phyloP scores from a whole-genome alignment of 352 stramenopile genomes.

The Pythium vanterpoolii region DNA sequence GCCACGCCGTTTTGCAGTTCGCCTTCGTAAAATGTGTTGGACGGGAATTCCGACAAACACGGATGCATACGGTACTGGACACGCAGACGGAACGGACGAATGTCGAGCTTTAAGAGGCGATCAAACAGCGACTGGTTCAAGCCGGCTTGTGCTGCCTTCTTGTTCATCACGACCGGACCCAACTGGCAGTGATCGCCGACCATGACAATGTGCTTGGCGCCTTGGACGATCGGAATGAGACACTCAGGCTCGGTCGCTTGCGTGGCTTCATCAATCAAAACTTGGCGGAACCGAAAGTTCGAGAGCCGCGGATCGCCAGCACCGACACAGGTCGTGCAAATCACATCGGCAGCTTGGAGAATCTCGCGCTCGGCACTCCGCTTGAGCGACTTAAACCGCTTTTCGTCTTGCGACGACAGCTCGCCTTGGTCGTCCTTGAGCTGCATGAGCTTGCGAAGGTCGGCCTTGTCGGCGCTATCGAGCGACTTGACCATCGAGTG shows the following conservation, averaged over 20 bases:
- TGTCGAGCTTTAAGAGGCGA: conserved; percentile 93
- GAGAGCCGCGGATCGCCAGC: conserved; percentile 96
- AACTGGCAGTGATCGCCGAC: conserved; percentile 99
- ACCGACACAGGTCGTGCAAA: conserved; percentile 99
- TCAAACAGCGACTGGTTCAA: conserved; percentile 98
- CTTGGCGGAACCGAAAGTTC: conserved; percentile 98
- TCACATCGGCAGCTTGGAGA: conserved; percentile 97
- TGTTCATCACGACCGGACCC: conserved; percentile 98
- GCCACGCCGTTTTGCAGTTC: conserved; percentile 98
- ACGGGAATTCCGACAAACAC: conserved; percentile 98
- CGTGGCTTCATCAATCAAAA: conserved; percentile 99
- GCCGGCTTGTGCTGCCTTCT: conserved; percentile 96
- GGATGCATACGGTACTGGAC: conserved; percentile 99
- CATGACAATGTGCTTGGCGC: conserved; percentile 98
- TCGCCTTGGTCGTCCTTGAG: conserved; percentile 96
- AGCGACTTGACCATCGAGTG: conserved; percentile 96
- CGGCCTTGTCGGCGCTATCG: conserved; percentile 87
- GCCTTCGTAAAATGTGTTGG: conserved; percentile 99
- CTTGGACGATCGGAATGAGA: conserved; percentile 98
- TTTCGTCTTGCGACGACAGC: conserved; percentile 94
- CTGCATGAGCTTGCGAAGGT: conserved; percentile 90
- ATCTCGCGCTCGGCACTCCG: conserved; percentile 94
- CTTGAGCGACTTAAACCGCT: conserved; percentile 93
- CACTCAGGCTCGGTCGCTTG: conserved; percentile 99
- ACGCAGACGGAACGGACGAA: conserved; percentile 95